phyloP scores from a whole-genome alignment of 257 asterid species.

The Linaria vulgaris region DNA sequence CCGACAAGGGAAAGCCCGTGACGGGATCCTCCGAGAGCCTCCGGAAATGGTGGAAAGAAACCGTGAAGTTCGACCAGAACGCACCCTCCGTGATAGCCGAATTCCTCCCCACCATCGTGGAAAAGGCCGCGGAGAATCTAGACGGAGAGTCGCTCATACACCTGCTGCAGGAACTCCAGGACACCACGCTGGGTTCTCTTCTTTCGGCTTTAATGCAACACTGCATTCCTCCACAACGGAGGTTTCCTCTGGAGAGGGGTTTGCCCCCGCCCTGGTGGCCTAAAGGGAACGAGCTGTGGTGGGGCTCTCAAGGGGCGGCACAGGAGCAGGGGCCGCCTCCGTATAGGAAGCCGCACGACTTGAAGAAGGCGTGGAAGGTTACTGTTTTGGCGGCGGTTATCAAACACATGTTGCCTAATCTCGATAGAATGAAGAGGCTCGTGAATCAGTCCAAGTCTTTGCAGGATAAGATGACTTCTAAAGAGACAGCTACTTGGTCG shows the following conservation, averaged over 20 bases:
- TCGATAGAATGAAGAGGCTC: constrained; percentile 39
- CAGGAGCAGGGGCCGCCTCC: constrained; percentile 54
- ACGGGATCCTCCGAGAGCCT: constrained; percentile 61
- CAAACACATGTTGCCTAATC: constrained; percentile 53
- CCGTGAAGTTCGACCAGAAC: constrained; percentile 39
- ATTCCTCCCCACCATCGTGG: constrained; percentile 36
- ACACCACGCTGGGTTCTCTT: constrained; percentile 61
- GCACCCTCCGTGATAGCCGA: constrained; percentile 50
- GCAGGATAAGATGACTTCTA: constrained; percentile 64
- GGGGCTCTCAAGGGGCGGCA: constrained; percentile 61
- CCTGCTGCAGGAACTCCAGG: constrained; percentile 56
- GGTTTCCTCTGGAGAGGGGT: constrained; percentile 55
- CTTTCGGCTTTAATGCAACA: constrained; percentile 66
- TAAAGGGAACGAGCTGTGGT: constrained; percentile 55
- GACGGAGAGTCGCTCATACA: constrained; percentile 36
- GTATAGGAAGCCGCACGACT: constrained; percentile 61
- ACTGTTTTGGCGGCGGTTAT: constrained; percentile 56
- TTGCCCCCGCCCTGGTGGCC: constrained; percentile 87
- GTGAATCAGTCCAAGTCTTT: constrained; percentile 57
- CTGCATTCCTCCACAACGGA: constrained; percentile 63
- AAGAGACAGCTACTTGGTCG: constrained; percentile 44
- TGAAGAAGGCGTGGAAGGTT: constrained; percentile 63
- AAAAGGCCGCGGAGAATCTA: constrained; percentile 5
- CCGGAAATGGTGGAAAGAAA: constrained; percentile 68
- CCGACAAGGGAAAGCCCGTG: constrained; percentile 53